Evolutionary conservation across 805 yeast genomes (phyloP).

Genomic region (Tetrapisispora fleetii): DNA sequence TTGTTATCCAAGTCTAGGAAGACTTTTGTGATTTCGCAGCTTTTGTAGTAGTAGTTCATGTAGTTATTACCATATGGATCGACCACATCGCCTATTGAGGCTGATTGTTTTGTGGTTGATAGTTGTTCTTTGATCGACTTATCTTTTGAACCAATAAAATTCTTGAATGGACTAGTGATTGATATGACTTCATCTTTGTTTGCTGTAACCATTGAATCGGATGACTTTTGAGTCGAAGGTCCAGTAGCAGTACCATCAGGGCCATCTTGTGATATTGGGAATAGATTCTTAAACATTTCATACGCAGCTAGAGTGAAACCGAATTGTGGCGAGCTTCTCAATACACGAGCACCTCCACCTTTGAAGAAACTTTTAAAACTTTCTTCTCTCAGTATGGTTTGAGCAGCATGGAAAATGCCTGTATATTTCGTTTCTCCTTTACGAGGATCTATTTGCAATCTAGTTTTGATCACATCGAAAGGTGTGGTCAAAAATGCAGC

Average conservation of each 20-base stretch:
- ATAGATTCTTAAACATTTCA: conserved; percentile 60
- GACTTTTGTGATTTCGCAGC: conserved; percentile 50
- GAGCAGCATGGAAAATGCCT: conserved; percentile 70
- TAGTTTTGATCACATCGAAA: conserved; percentile 91
- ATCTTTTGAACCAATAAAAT: conserved; percentile 13
- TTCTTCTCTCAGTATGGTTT: conserved; percentile 68
- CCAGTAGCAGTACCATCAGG: neutral
- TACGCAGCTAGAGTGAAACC: conserved; percentile 97
- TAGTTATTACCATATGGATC: conserved; percentile 34
- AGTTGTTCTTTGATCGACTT: conserved; percentile 10
- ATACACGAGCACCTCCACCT: conserved; percentile 91
- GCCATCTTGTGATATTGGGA: conserved; percentile 6
- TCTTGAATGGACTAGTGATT: conserved; percentile 15
- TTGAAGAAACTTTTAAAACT: conserved; percentile 82
- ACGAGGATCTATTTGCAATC: conserved; percentile 78
- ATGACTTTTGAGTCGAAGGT: neutral
- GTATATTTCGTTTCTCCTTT: conserved; percentile 67
- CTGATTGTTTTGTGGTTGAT: conserved; percentile 12
- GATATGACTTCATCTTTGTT: conserved; percentile 16
- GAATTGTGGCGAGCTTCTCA: conserved; percentile 94
- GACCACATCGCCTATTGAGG: conserved; percentile 19
- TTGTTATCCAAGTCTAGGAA: conserved; percentile 55
- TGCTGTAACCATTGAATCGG: neutral
- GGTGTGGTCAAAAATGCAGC: conserved; percentile 96
- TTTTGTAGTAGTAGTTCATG: conserved; percentile 39